phyloP scores from a whole-genome alignment of 2,329 filamentous ascomycete species.

The Fonsecaea monophora region DNA sequence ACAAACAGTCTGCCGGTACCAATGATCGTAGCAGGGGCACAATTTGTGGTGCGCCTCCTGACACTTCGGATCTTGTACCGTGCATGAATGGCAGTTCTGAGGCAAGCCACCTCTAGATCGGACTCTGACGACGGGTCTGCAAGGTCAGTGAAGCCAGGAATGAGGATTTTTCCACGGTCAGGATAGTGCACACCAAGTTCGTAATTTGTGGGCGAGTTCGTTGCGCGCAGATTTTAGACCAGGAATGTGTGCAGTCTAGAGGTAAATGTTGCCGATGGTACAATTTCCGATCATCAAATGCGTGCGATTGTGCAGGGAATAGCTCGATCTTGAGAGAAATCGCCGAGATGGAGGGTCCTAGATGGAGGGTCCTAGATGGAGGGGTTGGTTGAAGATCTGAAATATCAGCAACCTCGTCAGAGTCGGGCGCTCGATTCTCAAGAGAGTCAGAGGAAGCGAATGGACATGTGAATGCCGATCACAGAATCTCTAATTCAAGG shows the following conservation, averaged over 20 bases:
- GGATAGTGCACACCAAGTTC: background rate
- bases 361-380: background rate
- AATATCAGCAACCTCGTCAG: background rate
- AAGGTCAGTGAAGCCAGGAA: background rate
- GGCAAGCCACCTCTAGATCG: background rate
- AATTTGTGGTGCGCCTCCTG: background rate
- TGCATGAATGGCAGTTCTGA: background rate
- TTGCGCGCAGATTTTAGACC: background rate
- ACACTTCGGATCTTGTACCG: background rate
- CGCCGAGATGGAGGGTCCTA: background rate
- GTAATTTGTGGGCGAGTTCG: background rate
- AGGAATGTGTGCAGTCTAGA: background rate
- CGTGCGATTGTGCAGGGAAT: background rate
- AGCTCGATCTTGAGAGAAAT: background rate
- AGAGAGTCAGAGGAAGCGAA: background rate
- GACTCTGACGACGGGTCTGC: background rate
- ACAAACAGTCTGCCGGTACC: background rate
- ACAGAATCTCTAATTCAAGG: background rate
- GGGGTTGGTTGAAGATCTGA: constrained; percentile 1
- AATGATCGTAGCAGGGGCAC: background rate
- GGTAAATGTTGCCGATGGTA: background rate
- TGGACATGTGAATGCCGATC: background rate
- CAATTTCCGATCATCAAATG: background rate
- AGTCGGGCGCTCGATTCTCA: background rate
- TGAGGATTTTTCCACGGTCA: background rate